Conservation (phyloP, 768 basidiomycete genomes). For the Kwoniella botswanensis region DNA sequence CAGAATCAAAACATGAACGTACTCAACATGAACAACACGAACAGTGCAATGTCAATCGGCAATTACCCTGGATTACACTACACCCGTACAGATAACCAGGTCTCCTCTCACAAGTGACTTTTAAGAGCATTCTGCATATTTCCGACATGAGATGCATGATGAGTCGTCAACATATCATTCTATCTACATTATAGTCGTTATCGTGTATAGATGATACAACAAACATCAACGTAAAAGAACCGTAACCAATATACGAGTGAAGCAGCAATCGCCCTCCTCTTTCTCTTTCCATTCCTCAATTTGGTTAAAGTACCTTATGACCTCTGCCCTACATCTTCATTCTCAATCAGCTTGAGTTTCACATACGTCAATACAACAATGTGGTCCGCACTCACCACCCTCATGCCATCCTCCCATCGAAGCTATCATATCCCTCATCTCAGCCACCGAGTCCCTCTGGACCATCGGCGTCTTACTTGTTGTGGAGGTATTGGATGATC, state of each 20-base stretch:
- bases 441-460: slow-evolving; percentile 26
- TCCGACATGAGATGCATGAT: background rate
- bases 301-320: too few species aligned
- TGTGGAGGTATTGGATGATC: background rate
- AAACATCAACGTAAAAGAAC: background rate
- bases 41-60: background rate
- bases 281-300: too few species aligned
- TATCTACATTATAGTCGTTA: background rate
- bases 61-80: background rate
- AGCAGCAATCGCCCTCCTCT: too few species aligned
- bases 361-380: too few species aligned
- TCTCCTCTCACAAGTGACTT: background rate
- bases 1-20: background rate
- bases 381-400: slow-evolving; percentile 20
- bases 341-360: background rate
- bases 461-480: slow-evolving; percentile 5
- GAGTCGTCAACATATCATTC: background rate
- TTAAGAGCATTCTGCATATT: background rate
- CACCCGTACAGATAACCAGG: background rate
- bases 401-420: slow-evolving; percentile 38
- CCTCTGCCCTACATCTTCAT: background rate
- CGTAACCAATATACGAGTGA: too few species aligned
- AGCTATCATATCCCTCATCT: slow-evolving; percentile 25
- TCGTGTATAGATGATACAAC: background rate
- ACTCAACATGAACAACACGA: too few species aligned